Evolutionary conservation across 768 basidiomycete species (phyloP), one percentile per base, ranked within the genome.

Genomic region (Psilocybe azurescens): DNA sequence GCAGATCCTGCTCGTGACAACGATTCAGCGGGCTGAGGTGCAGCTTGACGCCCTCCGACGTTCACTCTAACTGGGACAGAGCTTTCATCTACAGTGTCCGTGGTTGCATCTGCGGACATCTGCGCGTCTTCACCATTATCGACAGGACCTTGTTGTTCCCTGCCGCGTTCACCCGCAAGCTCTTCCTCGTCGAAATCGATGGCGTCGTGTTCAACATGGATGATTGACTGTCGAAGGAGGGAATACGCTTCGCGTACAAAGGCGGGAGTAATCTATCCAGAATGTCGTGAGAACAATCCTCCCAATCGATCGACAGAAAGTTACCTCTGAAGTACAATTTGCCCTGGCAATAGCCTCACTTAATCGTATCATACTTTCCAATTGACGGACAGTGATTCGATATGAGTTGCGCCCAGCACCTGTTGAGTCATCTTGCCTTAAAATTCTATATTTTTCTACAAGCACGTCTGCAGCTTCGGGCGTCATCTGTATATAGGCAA

Each of bases 161-260:
- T 74, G n/a, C 69, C 78, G 8, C 81, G 84, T 65, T 86, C 85
- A 18, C 82, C 87, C 56, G 84, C 81, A 2, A 84, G 76, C 60
- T 94, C 94, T 69, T 97, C 94, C 67, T 96, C 94, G 70, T 99
- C 97, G 74, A 99, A 93, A 72, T 97, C 95, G 70, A 99, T 89
- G 69, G 99, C 97, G 72, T 99, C 97, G 74, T 99, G 95, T 72
- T 99, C 97, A 62, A 99, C 96, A 70, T 99, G 97, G 69, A 99
- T 98, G 76, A 99, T 99, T 2, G 97, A 99, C 73, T 97, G 96
- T 28, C 93, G 88, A 11, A 99, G 81, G 18, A 99, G 89, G 47
- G 88, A 89, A 77, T 93, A 99, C 2, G 97, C 97, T 76, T 99
- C 97, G 44, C 95, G 89, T 20, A 99, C 97, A 72, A 97, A 96